Evolutionary conservation across 2,329 filamentous ascomycete genomes (phyloP), one percentile per base, ranked within the genome.

Genomic region (Neonectria punicea): DNA sequence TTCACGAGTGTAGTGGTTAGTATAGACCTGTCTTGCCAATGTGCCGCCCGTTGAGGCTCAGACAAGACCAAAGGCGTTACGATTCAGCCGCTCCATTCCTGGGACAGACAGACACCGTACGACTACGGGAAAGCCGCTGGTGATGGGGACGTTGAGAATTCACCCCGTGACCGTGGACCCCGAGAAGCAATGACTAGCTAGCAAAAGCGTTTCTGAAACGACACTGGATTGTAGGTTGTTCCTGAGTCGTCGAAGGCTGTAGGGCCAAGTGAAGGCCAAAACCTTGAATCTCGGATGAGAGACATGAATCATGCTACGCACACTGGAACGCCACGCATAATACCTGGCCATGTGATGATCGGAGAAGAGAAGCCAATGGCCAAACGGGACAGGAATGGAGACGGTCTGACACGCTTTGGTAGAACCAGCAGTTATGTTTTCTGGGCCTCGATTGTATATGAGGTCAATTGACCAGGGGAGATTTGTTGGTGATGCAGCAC

Each of bases 281-380:
- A 20, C 32, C 51, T 46, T 51, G 36, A 18, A 34, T 20, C 13
- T 32, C 34, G 18, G 13, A 49, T 20, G 25, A 28, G 8, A 54
- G 50, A 49, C 50, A 53, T 28, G 25, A 53, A 53, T 50, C 49
- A 53, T 43, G 18, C 46, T 58, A n/a, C 44, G 36, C 36, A 30
- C 46, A 16, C 13, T 4, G 44, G 14, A 36, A 13, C 44, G 44
- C 44, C 44, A 47, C 44, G 14, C 11, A 14, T 14, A 11, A 49
- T 18, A 18, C 46, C 13, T n/a, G 4, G 14, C 14, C 2, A 28
- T 11, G 46, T 49, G 14, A 9, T 6, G 28, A 14, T 16, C 22
- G 44, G 44, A 28, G 44, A 28, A 25, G 22, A 28, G 22, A 49
- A 8, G 14, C 16, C 7, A 28, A 16, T 4, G 44, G 25, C 44